Evolutionary conservation across 2,329 filamentous ascomycete genomes (phyloP), one percentile per base, ranked within the genome.

Genomic region (Colletotrichum noveboracense): DNA sequence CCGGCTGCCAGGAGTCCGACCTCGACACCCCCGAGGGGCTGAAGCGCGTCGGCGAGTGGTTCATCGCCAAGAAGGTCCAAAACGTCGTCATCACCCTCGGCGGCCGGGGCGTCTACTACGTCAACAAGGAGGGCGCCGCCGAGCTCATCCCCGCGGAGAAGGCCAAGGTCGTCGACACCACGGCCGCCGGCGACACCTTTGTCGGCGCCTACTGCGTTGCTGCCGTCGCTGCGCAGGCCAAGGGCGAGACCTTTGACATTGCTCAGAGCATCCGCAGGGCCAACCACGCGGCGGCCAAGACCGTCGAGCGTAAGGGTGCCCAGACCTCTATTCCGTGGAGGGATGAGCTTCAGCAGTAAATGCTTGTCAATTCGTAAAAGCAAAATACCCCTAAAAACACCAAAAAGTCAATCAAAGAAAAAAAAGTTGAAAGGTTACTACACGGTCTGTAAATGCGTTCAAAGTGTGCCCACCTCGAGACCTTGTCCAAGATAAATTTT

Each of bases 101-200:
- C 1, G 91, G 92, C 1, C 91, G 94, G 75, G 96, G 96, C n/a
- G 93, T 93, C 32, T 95, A 92, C 83, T 95, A 91, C 81, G 87
- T 89, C 70, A 90, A 88, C 24, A 85, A 78, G 58, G 79, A 77
- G 5, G 84, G 83, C 28, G 80, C 79, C 58, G 87, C 86, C 68
- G 88, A 87, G 2, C 80, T 92, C 78, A 84, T 96, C 6, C 83
- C 86, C 4, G 95, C 94, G 0, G 89, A 91, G 77, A 93, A 94
- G 84, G 93, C 95, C 6, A 85, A 83, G 24, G 96, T 98, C 3
- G 92, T 98, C 6, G 96, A 98, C 83, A 98, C 96, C 2, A 98
- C 96, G 9, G 96, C 94, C 3, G 97, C 97, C 7, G 96, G 96
- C 0, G 96, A 98, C 83, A 98, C 96, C 0, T 98, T 98, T 85